phyloP scores from a whole-genome alignment of 352 stramenopile genomes.

The Globisporangium paddicum region DNA sequence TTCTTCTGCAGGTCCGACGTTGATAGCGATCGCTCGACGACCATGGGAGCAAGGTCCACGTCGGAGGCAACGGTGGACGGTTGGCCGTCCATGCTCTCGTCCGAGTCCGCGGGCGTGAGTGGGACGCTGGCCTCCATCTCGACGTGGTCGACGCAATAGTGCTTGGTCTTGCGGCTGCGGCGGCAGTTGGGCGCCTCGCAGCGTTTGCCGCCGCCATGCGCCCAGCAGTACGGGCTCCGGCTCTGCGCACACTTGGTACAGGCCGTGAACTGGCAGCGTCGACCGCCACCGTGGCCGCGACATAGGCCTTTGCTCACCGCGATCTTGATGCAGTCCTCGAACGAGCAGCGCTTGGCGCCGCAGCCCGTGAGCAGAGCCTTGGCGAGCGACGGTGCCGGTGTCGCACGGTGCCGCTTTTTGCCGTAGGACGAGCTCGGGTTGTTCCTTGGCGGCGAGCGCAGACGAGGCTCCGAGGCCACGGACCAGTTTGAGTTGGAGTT shows the following conservation, averaged over 20 bases:
- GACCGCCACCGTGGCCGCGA: slow-evolving; percentile 63
- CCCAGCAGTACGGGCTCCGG: slow-evolving; percentile 69
- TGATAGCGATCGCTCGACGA: slow-evolving; percentile 6
- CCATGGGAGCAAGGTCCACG: slow-evolving; percentile 18
- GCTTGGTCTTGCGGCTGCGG: slow-evolving; percentile 69
- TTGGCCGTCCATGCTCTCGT: slow-evolving; percentile 37
- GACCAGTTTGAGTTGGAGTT: slow-evolving; percentile 7
- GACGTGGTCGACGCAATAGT: slow-evolving; percentile 74
- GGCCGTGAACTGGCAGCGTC: slow-evolving; percentile 51
- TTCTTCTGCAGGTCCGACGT: slow-evolving; percentile 5
- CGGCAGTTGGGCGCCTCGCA: slow-evolving; percentile 63
- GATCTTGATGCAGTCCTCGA: slow-evolving; percentile 66
- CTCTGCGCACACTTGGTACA: slow-evolving; percentile 78
- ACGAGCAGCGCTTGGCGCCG: slow-evolving; percentile 62
- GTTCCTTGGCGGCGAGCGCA: slow-evolving; percentile 1
- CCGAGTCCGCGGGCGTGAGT: slow-evolving; percentile 36
- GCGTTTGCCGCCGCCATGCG: slow-evolving; percentile 67
- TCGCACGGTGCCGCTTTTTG: slow-evolving; percentile 42
- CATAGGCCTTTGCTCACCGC: slow-evolving; percentile 70
- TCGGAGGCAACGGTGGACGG: slow-evolving; percentile 29
- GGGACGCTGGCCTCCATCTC: slow-evolving; percentile 50
- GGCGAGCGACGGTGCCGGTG: slow-evolving; percentile 35
- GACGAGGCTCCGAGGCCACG: not conserved
- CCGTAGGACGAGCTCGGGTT: slow-evolving; percentile 7
- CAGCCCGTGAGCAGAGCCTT: slow-evolving; percentile 40